Percentiles rank a stretch among this genome's conserved stretches.
phyloP scores from a whole-genome alignment of 2,329 filamentous ascomycete genomes.

The Blumeria hordei region DNA sequence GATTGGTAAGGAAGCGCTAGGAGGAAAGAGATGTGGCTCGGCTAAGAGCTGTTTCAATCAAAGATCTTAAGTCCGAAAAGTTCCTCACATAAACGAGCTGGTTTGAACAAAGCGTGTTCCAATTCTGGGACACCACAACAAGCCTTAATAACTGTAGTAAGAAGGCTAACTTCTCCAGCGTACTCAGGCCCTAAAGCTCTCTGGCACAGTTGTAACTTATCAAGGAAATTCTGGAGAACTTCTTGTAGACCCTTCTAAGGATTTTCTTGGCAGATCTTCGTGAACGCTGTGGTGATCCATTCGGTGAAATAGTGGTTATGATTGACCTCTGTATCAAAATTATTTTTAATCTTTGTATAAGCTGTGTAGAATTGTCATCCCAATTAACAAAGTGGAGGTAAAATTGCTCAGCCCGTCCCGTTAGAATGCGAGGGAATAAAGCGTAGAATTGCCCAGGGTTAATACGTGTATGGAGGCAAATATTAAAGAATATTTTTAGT shows the following conservation, averaged over 20 bases:
- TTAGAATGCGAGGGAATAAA: background rate
- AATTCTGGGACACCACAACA: background rate
- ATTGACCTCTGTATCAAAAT: background rate
- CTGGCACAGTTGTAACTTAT: background rate
- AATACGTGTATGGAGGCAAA: background rate
- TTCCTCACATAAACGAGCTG: background rate
- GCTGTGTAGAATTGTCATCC: background rate
- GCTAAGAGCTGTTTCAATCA: background rate
- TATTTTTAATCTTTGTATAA: background rate
- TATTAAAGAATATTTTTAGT: background rate
- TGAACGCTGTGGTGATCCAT: background rate
- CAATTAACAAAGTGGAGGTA: background rate
- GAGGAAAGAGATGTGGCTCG: too few species aligned
- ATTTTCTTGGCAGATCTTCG: background rate
- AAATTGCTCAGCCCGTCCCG: background rate
- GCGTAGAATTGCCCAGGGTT: background rate
- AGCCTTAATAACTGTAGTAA: background rate
- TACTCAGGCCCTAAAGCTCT: background rate
- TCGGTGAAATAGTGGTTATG: background rate
- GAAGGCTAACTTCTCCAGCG: background rate
- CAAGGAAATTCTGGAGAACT: background rate
- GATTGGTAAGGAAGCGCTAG: too few species aligned
- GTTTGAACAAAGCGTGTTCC: background rate
- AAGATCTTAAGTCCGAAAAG: background rate
- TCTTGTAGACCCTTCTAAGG: background rate